These are phyloP conservation scores for Sporothrix curviconia DNA, from an alignment of 2,329 filamentous ascomycete species.

Conservation along the genomic window DNA sequence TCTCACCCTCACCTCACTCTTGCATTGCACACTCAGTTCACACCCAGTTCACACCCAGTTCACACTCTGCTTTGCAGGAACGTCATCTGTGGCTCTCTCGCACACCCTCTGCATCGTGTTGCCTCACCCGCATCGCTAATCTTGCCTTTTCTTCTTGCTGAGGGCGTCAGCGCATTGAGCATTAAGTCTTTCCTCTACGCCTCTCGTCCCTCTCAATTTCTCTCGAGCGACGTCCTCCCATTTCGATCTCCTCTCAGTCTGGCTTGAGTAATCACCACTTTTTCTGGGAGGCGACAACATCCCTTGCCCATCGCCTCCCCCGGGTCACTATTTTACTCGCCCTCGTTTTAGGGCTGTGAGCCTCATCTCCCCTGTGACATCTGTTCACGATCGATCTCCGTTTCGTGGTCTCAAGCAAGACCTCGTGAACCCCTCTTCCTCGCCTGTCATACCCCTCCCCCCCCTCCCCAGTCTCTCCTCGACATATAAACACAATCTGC, in stretches of 20 bases:
- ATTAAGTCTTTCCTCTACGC: neutral
- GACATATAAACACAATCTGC: constrained; percentile 14
- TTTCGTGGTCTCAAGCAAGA: neutral
- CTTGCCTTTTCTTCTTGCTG: neutral
- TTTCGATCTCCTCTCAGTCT: neutral
- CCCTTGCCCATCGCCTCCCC: constrained; percentile 10
- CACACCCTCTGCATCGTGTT: neutral
- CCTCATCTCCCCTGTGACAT: neutral
- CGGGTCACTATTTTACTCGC: neutral
- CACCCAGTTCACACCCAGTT: too few species aligned
- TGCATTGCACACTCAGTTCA: constrained; percentile 10
- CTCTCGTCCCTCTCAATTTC: neutral
- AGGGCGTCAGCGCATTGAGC: neutral
- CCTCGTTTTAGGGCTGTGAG: neutral
- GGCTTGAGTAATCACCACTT: constrained; percentile 7
- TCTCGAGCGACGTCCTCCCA: too few species aligned
- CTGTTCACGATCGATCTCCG: neutral
- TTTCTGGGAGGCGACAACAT: constrained; percentile 13
- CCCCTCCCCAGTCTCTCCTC: neutral
- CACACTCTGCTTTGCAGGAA: neutral
- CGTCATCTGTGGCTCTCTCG: neutral
- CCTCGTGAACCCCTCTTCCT: neutral
- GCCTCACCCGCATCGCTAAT: neutral
- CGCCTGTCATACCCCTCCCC: neutral
- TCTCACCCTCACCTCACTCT: too few species aligned